These are phyloP conservation scores for Scytalidium lignicola DNA, from an alignment of 2,329 filamentous ascomycete genomes.

Conservation along the genomic window DNA sequence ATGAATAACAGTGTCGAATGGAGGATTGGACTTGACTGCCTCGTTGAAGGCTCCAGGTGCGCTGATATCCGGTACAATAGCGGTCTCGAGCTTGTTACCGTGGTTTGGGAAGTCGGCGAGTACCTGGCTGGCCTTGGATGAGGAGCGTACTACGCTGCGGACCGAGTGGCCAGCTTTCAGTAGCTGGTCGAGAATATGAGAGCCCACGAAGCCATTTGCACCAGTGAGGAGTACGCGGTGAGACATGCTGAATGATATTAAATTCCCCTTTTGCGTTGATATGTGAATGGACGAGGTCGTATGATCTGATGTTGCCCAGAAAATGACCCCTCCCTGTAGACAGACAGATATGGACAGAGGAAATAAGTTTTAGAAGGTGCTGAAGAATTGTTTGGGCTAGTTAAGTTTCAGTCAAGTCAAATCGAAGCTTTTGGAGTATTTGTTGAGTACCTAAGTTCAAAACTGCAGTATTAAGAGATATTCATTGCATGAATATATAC, in stretches of 20 bases:
- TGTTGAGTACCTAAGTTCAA: too few relatives aligned
- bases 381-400: too few relatives aligned
- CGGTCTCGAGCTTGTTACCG: slow-evolving; percentile 30
- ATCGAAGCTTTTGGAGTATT: too few relatives aligned
- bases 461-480: too few relatives aligned
- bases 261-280: too few relatives aligned
- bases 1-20: slow-evolving; percentile 53
- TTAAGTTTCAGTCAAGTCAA: too few relatives aligned
- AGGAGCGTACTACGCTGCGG: slow-evolving; percentile 36
- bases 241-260: slow-evolving; percentile 13
- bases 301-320: too few relatives aligned
- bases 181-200: slow-evolving; percentile 23
- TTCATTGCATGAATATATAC: too few relatives aligned
- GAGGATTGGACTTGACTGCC: slow-evolving; percentile 52
- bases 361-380: too few relatives aligned
- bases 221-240: slow-evolving; percentile 26
- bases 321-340: too few relatives aligned
- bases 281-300: too few relatives aligned
- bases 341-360: too few relatives aligned
- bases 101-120: slow-evolving; percentile 30
- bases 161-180: slow-evolving; percentile 26
- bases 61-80: slow-evolving; percentile 67
- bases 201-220: slow-evolving; percentile 26
- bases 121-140: slow-evolving; percentile 38
- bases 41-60: slow-evolving; percentile 63